A percentile compares a stretch with the other conserved stretches of the same genome.
Evolutionary conservation across 352 stramenopile genomes (phyloP).

Genomic region (Peronospora destructor): DNA sequence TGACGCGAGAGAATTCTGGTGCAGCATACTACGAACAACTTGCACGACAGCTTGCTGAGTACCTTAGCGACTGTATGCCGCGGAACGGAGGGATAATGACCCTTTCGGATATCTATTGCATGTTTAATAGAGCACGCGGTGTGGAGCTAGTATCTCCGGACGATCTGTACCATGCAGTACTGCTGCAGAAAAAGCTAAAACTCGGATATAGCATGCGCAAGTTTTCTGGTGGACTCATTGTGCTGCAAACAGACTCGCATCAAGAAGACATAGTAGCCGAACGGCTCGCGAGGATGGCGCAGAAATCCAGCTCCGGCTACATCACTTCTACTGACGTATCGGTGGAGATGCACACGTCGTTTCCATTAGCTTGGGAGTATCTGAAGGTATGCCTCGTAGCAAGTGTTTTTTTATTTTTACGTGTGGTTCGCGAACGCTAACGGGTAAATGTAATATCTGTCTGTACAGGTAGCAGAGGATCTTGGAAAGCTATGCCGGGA

Average conservation of each 20-base stretch:
- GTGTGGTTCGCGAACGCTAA: background rate
- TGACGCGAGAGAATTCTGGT: slow-evolving; percentile 87
- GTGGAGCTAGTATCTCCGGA: slow-evolving; percentile 96
- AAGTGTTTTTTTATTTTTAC: background rate
- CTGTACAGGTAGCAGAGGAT: slow-evolving; percentile 84
- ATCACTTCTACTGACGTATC: slow-evolving; percentile 90
- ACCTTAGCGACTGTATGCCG: slow-evolving; percentile 75
- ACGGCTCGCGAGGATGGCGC: slow-evolving; percentile 66
- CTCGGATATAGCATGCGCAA: slow-evolving; percentile 90
- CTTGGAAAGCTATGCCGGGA: slow-evolving; percentile 92
- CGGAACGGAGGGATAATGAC: slow-evolving; percentile 94
- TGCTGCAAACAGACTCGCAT: slow-evolving; percentile 88
- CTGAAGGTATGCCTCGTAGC: slow-evolving; percentile 56
- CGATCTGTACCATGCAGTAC: slow-evolving; percentile 90
- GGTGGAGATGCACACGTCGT: slow-evolving; percentile 88
- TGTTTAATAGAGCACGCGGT: slow-evolving; percentile 96
- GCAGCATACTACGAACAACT: slow-evolving; percentile 88
- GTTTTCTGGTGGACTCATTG: slow-evolving; percentile 90
- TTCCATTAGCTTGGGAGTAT: slow-evolving; percentile 94
- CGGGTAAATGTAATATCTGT: background rate
- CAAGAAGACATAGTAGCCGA: slow-evolving; percentile 79
- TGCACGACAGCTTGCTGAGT: slow-evolving; percentile 85
- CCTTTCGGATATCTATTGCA: slow-evolving; percentile 97
- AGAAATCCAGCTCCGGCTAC: slow-evolving; percentile 59
- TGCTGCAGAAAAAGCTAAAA: slow-evolving; percentile 73